Conservation (phyloP, 805 yeast species). For the Metschnikowia santaceciliae region DNA sequence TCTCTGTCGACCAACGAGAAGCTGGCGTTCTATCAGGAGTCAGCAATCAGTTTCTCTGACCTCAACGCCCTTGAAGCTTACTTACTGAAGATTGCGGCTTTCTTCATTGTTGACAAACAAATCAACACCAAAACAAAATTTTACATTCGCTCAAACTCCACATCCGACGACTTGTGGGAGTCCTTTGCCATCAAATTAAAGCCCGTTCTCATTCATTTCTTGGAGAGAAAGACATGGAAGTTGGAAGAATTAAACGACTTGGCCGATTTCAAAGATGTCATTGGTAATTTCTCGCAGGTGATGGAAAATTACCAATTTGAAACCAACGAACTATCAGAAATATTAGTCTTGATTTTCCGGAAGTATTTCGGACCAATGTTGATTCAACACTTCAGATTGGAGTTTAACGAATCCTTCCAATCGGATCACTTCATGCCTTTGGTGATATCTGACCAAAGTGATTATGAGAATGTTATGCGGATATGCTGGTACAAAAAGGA, state of each 20-base stretch:
- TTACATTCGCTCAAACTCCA: slow-evolving; percentile 58
- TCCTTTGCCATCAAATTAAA: slow-evolving; percentile 55
- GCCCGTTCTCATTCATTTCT: slow-evolving; percentile 52
- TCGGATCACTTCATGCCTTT: slow-evolving; percentile 90
- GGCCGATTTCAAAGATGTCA: slow-evolving; percentile 51
- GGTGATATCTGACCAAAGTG: slow-evolving; percentile 53
- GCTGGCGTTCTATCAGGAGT: slow-evolving; percentile 28
- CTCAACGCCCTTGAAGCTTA: slow-evolving; percentile 47
- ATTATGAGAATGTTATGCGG: slow-evolving; percentile 60
- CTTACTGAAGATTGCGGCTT: slow-evolving; percentile 64
- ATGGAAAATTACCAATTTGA: slow-evolving; percentile 69
- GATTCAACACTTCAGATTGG: slow-evolving; percentile 51
- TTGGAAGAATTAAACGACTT: slow-evolving; percentile 41
- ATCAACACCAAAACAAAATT: slow-evolving; percentile 61
- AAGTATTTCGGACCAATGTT: slow-evolving; percentile 55
- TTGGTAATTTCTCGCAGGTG: slow-evolving; percentile 71
- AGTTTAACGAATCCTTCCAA: slow-evolving; percentile 59
- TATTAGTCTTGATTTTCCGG: slow-evolving; percentile 55
- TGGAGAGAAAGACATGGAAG: slow-evolving; percentile 33
- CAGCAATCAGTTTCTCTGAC: slow-evolving; percentile 26
- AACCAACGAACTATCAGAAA: slow-evolving; percentile 55
- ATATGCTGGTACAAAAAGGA: slow-evolving; percentile 67
- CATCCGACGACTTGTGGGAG: slow-evolving; percentile 73
- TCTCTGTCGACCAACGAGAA: slow-evolving; percentile 25
- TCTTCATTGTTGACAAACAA: slow-evolving; percentile 70